Base-by-base conservation (phyloP, 2,329 filamentous ascomycete species). In the Clonostachys byssicola region DNA sequence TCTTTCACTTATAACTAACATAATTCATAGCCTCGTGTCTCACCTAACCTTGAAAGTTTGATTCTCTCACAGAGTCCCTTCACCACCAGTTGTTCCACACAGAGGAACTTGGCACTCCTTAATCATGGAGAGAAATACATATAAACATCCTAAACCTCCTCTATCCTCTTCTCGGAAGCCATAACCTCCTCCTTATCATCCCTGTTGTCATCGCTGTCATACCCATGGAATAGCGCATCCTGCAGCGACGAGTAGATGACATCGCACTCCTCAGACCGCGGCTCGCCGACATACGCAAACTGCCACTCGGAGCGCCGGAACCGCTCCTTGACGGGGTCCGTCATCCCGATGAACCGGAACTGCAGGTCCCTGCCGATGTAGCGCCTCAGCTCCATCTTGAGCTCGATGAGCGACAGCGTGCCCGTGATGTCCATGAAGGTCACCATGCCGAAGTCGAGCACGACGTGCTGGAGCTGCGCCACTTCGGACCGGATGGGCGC, bases 391-490 rank as follows among this genome's bases (percentile, higher is more conserved):
- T 79, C 75, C 13, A 62, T 62, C 16, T 73, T 64, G 17, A 82
- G 58, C 35, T 74, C 74, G 38, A 65, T 65, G 7, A 82, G 57
- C 9, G 77, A 72, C 0, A 67, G 64, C 5, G 78, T 65, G 0
- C 74, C 78, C 0, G 78, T 82, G 0, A 71, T 70, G 48, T 82
- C 79, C 9, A 78, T 67, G 49, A 78, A 74, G 14, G 74, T 73
- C 16, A 78, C 73, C 46, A 71, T 69, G 2, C 60, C 60, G 46
- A 82, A 74, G 52, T 82, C 78, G 0, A 82, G 61, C 0, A 82
- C 65, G 0, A 82, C 67, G 3, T 75, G 59, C 1, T 65, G 62
- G 16, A 82, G 70, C 0, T 67, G 68, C 1, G 68, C 63, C 2
- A 49, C 53, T 60, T 47, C 60, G 60, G 49, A 62, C 61, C 60